Conservation (phyloP, 345 rosid species). For the Brassica nigra region DNA sequence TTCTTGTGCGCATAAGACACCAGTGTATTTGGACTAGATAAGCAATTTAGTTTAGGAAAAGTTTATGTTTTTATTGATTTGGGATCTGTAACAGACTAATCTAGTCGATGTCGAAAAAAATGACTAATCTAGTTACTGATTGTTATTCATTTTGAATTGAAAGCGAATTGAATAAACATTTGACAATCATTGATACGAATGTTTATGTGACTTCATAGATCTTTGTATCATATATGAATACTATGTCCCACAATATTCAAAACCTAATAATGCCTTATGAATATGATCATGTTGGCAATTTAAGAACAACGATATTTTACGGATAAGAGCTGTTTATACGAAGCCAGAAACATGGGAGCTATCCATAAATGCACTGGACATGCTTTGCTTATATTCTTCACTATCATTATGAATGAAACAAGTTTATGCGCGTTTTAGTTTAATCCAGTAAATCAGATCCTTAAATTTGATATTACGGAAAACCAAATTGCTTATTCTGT, state of each 20-base stretch:
- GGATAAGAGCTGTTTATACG: slow-evolving; percentile 25
- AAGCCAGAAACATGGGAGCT: slow-evolving; percentile 32
- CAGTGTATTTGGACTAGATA: not conserved
- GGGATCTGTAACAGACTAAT: not conserved
- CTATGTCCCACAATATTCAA: slow-evolving; percentile 29
- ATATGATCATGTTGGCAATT: slow-evolving; percentile 37
- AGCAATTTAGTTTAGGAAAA: not conserved
- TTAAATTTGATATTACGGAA: slow-evolving; percentile 12
- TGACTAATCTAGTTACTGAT: not conserved
- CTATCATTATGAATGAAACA: slow-evolving; percentile 26
- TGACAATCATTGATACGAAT: slow-evolving; percentile 1
- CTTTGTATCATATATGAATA: not conserved
- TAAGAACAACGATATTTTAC: slow-evolving; percentile 13
- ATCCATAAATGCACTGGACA: slow-evolving; percentile 38
- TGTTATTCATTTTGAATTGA: not conserved
- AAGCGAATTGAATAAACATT: not conserved
- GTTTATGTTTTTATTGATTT: not conserved
- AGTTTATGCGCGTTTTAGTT: slow-evolving; percentile 23
- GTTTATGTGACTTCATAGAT: slow-evolving; percentile 4
- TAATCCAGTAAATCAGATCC: not conserved
- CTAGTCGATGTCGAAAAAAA: not conserved
- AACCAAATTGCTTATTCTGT: slow-evolving; percentile 25
- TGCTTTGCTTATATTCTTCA: slow-evolving; percentile 37
- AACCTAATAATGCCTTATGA: slow-evolving; percentile 12
- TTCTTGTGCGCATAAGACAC: not conserved